Percentiles rank a stretch among this genome's conserved stretches.
Evolutionary conservation across 1,284 basidiomycete genomes (phyloP).

Genomic region (Rugosomyces carneus): DNA sequence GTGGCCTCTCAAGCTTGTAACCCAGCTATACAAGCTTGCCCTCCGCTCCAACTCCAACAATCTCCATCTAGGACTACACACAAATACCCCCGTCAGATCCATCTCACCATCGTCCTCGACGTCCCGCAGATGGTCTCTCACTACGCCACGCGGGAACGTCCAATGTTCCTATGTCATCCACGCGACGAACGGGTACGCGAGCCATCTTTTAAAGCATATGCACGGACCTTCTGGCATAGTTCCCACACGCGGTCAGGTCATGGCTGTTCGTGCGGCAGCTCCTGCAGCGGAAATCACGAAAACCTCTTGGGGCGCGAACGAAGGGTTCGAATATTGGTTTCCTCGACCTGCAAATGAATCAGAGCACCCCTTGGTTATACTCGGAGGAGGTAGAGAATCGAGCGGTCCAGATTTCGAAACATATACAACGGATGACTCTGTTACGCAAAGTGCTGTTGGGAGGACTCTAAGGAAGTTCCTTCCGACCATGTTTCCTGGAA

Average conservation of each 20-base stretch:
- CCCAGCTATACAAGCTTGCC: conserved; percentile 49
- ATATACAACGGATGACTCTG: conserved; percentile 58
- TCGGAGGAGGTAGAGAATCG: conserved; percentile 64
- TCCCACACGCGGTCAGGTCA: conserved; percentile 70
- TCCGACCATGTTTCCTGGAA: conserved; percentile 50
- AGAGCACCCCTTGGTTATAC: conserved; percentile 53
- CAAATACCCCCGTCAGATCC: conserved; percentile 58
- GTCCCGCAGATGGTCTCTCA: conserved; percentile 39
- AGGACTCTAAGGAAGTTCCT: conserved; percentile 50
- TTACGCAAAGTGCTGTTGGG: conserved; percentile 42
- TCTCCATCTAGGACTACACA: conserved; percentile 53
- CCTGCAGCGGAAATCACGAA: conserved; percentile 29
- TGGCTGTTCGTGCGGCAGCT: conserved; percentile 52
- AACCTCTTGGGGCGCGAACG: conserved; percentile 41
- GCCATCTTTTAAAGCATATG: conserved; percentile 58
- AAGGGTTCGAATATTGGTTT: conserved; percentile 74
- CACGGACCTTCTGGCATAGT: conserved; percentile 50
- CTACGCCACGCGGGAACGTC: conserved; percentile 56
- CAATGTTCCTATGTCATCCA: conserved; percentile 62
- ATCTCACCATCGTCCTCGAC: conserved; percentile 25
- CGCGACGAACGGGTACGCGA: conserved; percentile 76
- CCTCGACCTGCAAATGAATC: conserved; percentile 47
- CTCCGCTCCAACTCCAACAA: conserved; percentile 21
- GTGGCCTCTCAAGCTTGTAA: conserved; percentile 75
- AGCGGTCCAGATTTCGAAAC: conserved; percentile 41